Percentiles rank a stretch among this genome's conserved stretches.
These are phyloP conservation scores for Pyrenula massariospora DNA, from an alignment of 495 filamentous ascomycete genomes.

Conservation along the genomic window DNA sequence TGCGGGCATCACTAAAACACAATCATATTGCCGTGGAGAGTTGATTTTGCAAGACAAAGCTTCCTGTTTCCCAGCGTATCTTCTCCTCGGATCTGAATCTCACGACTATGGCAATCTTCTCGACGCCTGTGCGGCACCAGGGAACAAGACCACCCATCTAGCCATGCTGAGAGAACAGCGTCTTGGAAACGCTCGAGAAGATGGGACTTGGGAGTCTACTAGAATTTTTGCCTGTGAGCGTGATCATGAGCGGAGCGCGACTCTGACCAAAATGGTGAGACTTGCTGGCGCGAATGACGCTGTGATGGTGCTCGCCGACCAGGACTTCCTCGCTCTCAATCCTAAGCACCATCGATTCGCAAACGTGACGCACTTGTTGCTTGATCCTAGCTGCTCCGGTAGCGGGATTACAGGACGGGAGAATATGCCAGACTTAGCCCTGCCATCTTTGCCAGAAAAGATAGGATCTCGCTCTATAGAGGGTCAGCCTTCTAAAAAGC, in stretches of 20 bases:
- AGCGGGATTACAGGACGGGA: conserved; percentile 87
- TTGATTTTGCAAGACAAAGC: conserved; percentile 95
- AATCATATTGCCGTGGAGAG: conserved; percentile 61
- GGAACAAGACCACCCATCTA: conserved; percentile 94
- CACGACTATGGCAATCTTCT: conserved; percentile 55
- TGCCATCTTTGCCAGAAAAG: conserved; percentile 29
- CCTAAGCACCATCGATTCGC: conserved; percentile 40
- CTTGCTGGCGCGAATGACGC: conserved; percentile 54
- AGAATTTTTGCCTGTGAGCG: conserved; percentile 61
- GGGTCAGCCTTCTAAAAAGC: conserved; percentile 12
- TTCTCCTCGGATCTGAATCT: conserved; percentile 40
- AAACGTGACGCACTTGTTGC: conserved; percentile 59
- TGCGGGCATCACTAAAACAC: conserved; percentile 22
- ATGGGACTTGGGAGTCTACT: conserved; percentile 4
- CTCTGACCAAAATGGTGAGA: conserved; percentile 70
- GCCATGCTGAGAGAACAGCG: conserved; percentile 52
- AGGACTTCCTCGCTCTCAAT: conserved; percentile 70
- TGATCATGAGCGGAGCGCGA: conserved; percentile 52
- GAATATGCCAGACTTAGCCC: conserved; percentile 48
- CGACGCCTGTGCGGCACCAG: conserved; percentile 86
- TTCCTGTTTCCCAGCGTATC: conserved; percentile 85
- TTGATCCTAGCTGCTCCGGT: conserved; percentile 90
- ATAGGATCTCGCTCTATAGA: conserved; percentile 27
- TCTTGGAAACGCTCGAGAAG: neutral
- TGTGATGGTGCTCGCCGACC: conserved; percentile 53